Base-by-base conservation (phyloP, 257 asterid genomes). In the Solanum sejunctum region DNA sequence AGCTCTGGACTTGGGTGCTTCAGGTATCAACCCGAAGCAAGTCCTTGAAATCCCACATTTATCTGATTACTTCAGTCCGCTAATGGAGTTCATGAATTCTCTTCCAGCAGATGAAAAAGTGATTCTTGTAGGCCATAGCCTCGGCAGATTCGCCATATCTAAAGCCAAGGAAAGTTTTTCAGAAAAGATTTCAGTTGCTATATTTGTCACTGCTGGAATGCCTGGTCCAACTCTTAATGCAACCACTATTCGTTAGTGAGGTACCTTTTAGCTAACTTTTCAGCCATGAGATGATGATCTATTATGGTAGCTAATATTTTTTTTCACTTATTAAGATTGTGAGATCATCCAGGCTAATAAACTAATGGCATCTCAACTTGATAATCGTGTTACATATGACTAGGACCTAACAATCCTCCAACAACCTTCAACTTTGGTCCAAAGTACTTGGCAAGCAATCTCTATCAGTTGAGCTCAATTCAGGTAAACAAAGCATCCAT, bases 111-210 rank as follows among this genome's bases (percentile, higher is more conserved):
- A 20, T 18, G 84, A 90, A 72, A 87, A 80, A 83, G 87, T 88
- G 52, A 80, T 90, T 26, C 89, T 90, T 5, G 90, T 90, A 1
- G 90, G 83, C 8, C 90, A 87, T 64, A 90, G 92, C 81, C 15
- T 20, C 0, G 92, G 90, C 0, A 90, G 92, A 41, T 15, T 84
- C 0, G 89, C 84, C 32, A 80, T 88, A 49, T 86, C 92, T 52
- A 86, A 55, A 52, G 92, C 89, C 75, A 88, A 87, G 89, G 91
- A 90, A 16, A 78, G 49, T 32, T 90, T 87, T 55, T 83, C 92
- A 0, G 80, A 85, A 1, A 87, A 86, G 58, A 84, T 90, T 70
- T 51, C 86, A 11, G 85, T 80, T 49, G 86, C 86, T 18, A 83
- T 90, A 57, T 90, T 90, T 26, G 84, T 85, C 10, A 12, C 91